A percentile compares a stretch with the other conserved stretches of the same genome.
Conservation (phyloP, 352 stramenopile species). For the Peronospora belbahrii region DNA sequence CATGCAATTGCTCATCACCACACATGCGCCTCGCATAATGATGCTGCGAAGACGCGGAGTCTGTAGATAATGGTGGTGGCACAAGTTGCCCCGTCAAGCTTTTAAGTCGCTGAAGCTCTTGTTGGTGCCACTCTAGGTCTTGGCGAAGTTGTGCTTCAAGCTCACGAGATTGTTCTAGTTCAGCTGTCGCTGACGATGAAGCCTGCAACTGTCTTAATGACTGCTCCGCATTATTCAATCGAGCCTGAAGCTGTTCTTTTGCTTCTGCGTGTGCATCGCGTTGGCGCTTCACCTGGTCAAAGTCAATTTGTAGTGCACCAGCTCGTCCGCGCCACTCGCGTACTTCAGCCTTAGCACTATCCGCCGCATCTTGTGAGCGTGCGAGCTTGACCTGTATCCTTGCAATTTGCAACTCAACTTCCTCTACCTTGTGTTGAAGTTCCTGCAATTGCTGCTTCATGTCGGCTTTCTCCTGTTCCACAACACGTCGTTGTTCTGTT, state of each 20-base stretch:
- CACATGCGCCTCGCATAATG: constrained; percentile 12
- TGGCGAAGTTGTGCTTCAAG: constrained; percentile 44
- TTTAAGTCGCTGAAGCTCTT: constrained; percentile 47
- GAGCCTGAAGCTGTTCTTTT: constrained; percentile 31
- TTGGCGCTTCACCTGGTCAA: constrained; percentile 42
- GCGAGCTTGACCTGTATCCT: constrained; percentile 25
- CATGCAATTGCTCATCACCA: constrained; percentile 13
- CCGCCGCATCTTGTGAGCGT: constrained; percentile 30
- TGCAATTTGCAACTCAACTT: constrained; percentile 26
- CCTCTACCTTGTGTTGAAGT: constrained; percentile 26
- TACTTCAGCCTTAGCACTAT: constrained; percentile 22
- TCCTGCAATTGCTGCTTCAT: constrained; percentile 33
- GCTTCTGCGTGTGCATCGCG: constrained; percentile 29
- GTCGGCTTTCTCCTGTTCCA: constrained; percentile 38
- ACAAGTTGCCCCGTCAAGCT: constrained; percentile 1
- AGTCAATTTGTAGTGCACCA: constrained; percentile 38
- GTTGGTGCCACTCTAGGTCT: constrained; percentile 54
- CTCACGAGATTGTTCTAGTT: constrained; percentile 36
- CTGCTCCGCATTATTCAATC: constrained; percentile 16
- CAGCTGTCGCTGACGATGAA: constrained; percentile 6
- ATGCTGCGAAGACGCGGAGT: constrained; percentile 19
- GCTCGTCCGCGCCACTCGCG: constrained; percentile 33
- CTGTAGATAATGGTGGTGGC: constrained; percentile 15
- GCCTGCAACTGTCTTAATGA: constrained; percentile 8
- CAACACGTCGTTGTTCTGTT: constrained; percentile 19